Conservation (phyloP, 108 stramenopile genomes). For the Epipyxis sp. region DNA sequence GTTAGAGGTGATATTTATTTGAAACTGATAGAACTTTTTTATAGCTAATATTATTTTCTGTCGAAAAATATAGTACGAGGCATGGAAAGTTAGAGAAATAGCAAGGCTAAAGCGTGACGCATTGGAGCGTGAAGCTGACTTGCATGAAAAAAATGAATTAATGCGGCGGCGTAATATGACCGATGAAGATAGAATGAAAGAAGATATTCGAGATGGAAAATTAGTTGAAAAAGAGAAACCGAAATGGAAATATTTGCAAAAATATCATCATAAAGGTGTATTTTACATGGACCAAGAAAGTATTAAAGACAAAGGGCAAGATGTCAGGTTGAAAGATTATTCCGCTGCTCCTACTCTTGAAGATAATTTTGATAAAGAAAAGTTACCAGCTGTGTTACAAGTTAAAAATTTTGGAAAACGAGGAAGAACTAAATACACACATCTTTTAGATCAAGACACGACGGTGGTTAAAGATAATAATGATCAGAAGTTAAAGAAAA, state of each 20-base stretch:
- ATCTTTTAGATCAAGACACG: conserved; percentile 86
- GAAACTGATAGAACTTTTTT: background rate
- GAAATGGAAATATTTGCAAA: conserved; percentile 67
- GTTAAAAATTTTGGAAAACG: conserved; percentile 88
- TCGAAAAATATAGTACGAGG: conserved; percentile 41
- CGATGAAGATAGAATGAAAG: conserved; percentile 75
- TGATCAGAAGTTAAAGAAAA: background rate
- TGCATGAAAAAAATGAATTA: conserved; percentile 62
- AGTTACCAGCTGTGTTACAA: conserved; percentile 79
- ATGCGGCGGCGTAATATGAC: conserved; percentile 74
- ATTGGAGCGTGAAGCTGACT: conserved; percentile 56
- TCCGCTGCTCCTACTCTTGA: conserved; percentile 75
- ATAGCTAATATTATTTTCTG: background rate
- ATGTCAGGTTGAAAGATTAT: conserved; percentile 74
- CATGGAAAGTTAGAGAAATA: conserved; percentile 58
- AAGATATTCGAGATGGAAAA: conserved; percentile 64
- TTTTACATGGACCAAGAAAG: conserved; percentile 96
- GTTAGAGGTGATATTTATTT: conserved; percentile 55
- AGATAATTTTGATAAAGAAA: conserved; percentile 74
- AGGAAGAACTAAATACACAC: conserved; percentile 85
- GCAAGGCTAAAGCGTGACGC: conserved; percentile 55
- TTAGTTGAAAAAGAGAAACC: conserved; percentile 40
- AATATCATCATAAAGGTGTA: conserved; percentile 93
- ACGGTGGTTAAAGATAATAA: too few relatives aligned
- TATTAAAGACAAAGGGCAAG: conserved; percentile 60